Percentiles rank a stretch among this genome's conserved stretches.
These are phyloP conservation scores for Psilocybe cubensis DNA, from an alignment of 768 basidiomycete genomes.

Conservation along the genomic window DNA sequence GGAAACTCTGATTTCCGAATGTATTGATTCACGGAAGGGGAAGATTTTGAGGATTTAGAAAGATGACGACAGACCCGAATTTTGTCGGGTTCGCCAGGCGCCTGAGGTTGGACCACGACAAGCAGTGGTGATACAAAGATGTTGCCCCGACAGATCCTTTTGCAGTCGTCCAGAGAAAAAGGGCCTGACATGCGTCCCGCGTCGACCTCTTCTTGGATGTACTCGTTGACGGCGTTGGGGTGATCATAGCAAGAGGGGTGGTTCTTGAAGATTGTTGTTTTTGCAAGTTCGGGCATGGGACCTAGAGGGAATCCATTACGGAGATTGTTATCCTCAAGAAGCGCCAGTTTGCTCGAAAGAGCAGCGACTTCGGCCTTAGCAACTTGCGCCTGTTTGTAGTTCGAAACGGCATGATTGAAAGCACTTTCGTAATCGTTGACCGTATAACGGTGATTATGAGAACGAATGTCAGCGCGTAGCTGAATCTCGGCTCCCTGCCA, in stretches of 20 bases:
- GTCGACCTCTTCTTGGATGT: slow-evolving; percentile 21
- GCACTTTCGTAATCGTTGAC: slow-evolving; percentile 14
- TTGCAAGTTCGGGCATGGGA: slow-evolving; percentile 25
- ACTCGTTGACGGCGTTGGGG: slow-evolving; percentile 14
- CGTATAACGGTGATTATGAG: slow-evolving; percentile 24
- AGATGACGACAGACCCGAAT: slow-evolving; percentile 30
- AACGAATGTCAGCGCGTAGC: not conserved
- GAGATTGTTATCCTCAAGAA: slow-evolving; percentile 30
- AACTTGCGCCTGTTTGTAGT: too few species aligned
- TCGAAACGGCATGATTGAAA: too few species aligned
- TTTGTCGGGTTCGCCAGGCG: slow-evolving; percentile 24
- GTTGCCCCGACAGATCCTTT: slow-evolving; percentile 25
- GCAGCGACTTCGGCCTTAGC: too few species aligned
- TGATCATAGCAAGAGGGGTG: slow-evolving; percentile 15
- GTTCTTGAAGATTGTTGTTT: slow-evolving; percentile 25
- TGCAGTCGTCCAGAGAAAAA: slow-evolving; percentile 13
- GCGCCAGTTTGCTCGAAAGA: too few species aligned
- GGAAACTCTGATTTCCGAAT: slow-evolving; percentile 28
- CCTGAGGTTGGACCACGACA: slow-evolving; percentile 23
- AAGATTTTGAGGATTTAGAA: slow-evolving; percentile 20
- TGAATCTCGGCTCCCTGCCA: not conserved
- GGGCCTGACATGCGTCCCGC: slow-evolving; percentile 28
- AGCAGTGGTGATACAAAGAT: slow-evolving; percentile 33
- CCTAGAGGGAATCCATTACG: slow-evolving; percentile 35
- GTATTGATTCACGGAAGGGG: slow-evolving; percentile 25